phyloP scores from a whole-genome alignment of 208 protist species.

The Acanthamoeba triangularis region DNA sequence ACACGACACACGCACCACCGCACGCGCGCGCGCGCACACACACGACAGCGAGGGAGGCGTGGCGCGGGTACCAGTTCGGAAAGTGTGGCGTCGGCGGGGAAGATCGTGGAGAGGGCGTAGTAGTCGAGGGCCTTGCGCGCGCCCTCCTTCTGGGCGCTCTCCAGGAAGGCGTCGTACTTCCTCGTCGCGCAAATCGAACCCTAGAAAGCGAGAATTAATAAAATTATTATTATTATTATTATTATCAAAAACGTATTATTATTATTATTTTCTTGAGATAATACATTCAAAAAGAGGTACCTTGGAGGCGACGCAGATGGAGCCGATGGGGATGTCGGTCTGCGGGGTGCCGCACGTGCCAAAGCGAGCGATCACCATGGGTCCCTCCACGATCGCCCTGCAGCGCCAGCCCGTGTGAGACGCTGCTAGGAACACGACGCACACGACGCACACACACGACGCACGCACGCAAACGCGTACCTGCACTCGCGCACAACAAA shows the following conservation, averaged over 20 bases:
- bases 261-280: too few relatives aligned
- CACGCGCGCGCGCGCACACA: too few relatives aligned
- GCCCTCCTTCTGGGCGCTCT: background rate
- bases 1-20: too few relatives aligned
- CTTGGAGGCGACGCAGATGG: constrained; percentile 75
- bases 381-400: constrained; percentile 81
- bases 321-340: constrained; percentile 78
- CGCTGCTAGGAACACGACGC: background rate
- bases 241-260: too few relatives aligned
- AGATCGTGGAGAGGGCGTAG: constrained; percentile 6
- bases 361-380: constrained; percentile 85
- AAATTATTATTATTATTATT: too few relatives aligned
- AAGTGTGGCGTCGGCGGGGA: background rate
- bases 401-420: background rate
- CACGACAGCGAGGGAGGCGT: background rate
- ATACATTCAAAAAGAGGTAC: background rate
- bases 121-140: constrained; percentile 22
- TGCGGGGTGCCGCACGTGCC: constrained; percentile 86
- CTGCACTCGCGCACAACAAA: constrained; percentile 87
- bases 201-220: background rate
- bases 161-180: background rate
- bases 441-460: background rate
- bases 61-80: background rate
- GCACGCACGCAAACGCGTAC: background rate
- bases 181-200: background rate